A percentile compares a stretch with the other conserved stretches of the same genome.
phyloP scores from a whole-genome alignment of 129 eudicot species.

The Kitagawia praeruptora region DNA sequence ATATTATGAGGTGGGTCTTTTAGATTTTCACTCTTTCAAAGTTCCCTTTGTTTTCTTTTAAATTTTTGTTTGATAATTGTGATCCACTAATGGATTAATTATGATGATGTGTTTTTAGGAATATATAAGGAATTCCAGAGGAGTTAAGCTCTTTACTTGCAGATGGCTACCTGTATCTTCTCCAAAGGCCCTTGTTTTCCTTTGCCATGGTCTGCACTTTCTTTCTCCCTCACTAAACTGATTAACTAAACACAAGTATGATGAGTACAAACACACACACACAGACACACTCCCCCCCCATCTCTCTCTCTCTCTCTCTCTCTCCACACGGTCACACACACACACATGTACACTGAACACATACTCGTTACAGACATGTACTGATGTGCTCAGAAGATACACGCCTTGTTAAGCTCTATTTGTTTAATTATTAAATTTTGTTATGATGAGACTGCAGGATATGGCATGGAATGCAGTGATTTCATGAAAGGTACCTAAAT shows the following conservation, averaged over 20 bases:
- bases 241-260: background rate
- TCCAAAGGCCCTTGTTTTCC: slow-evolving; percentile 95
- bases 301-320: too few species aligned
- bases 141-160: slow-evolving; percentile 85
- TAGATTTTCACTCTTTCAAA: background rate
- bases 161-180: slow-evolving; percentile 88
- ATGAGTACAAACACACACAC: too few species aligned
- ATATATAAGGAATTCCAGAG: slow-evolving; percentile 69
- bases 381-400: too few species aligned
- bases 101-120: slow-evolving; percentile 6
- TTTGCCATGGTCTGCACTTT: slow-evolving; percentile 74
- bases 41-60: background rate
- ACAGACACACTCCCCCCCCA: too few species aligned
- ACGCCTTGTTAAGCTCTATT: background rate
- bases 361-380: too few species aligned
- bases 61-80: too few species aligned
- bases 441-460: slow-evolving; percentile 48
- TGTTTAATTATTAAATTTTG: background rate
- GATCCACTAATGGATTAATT: background rate
- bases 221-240: background rate
- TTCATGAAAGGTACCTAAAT: slow-evolving; percentile 67
- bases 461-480: slow-evolving; percentile 98
- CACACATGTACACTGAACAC: too few species aligned
- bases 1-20: slow-evolving; percentile 3
- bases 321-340: too few species aligned